These are phyloP conservation scores for Juncus inflexus DNA, from an alignment of 176 grass and related monocot genomes.

Conservation along the genomic window DNA sequence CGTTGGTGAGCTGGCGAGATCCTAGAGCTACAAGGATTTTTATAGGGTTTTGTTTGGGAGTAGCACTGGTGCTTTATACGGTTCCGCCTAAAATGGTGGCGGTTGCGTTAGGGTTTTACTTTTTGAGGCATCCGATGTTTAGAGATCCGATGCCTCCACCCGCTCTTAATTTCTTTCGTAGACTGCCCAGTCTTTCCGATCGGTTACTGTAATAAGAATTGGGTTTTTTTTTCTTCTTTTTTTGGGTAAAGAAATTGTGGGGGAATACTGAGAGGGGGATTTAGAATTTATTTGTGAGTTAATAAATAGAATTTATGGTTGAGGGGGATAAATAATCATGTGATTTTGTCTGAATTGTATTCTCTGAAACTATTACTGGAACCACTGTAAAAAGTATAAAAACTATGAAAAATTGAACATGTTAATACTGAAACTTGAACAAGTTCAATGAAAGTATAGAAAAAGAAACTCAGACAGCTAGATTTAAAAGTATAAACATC, in stretches of 20 bases:
- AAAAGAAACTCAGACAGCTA: too few species aligned
- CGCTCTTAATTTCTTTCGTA: constrained; percentile 91
- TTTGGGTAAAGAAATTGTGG: constrained; percentile 14
- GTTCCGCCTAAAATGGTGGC: constrained; percentile 97
- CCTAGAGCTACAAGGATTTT: constrained; percentile 89
- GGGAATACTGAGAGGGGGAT: constrained; percentile 5
- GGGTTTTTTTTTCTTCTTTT: background rate
- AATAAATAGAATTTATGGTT: background rate
- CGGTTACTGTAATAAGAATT: constrained; percentile 46
- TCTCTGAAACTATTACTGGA: too few species aligned
- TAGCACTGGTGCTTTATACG: constrained; percentile 61
- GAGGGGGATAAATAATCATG: too few species aligned
- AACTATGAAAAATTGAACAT: too few species aligned
- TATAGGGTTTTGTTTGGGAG: constrained; percentile 73
- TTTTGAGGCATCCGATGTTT: constrained; percentile 95
- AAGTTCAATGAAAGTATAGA: too few species aligned
- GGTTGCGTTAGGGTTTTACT: constrained; percentile 89
- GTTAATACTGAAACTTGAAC: too few species aligned
- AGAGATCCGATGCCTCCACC: constrained; percentile 85
- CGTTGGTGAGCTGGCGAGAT: constrained; percentile 96
- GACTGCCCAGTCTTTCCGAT: constrained; percentile 83
- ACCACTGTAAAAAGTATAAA: too few species aligned
- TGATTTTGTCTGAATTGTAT: too few species aligned
- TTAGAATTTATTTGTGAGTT: background rate
- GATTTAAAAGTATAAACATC: too few species aligned